Conservation (phyloP, 805 yeast genomes). For the Teunomyces aglyptinius region DNA sequence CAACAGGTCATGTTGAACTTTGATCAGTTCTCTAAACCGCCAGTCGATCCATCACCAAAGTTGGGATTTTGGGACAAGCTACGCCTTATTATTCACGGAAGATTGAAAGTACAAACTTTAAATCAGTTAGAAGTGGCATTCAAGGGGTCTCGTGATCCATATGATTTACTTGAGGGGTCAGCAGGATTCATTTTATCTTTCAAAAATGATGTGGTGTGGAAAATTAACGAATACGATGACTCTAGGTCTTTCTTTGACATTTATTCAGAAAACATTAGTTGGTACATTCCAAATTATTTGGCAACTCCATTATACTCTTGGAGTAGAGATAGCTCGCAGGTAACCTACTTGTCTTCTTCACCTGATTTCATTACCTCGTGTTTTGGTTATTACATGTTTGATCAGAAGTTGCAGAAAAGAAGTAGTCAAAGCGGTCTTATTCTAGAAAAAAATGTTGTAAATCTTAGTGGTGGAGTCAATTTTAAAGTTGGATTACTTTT, state of each 20-base stretch:
- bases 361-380: constrained; percentile 43
- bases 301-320: constrained; percentile 52
- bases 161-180: constrained; percentile 58
- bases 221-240: constrained; percentile 64
- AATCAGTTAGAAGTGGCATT: constrained; percentile 55
- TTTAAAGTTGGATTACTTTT: constrained; percentile 58
- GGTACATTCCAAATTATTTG: constrained; percentile 75
- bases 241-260: constrained; percentile 67
- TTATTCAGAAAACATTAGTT: constrained; percentile 57
- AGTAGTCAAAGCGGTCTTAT: constrained; percentile 5
- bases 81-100: constrained; percentile 73
- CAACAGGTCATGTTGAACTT: constrained; percentile 75
- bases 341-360: constrained; percentile 48
- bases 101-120: constrained; percentile 47
- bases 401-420: constrained; percentile 7
- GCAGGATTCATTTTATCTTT: constrained; percentile 81
- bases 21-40: constrained; percentile 86
- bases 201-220: constrained; percentile 56
- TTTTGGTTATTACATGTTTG: constrained; percentile 48
- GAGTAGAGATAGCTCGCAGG: constrained; percentile 48
- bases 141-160: constrained; percentile 81
- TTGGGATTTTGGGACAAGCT: constrained; percentile 94
- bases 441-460: constrained; percentile 55
- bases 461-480: constrained; percentile 58
- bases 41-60: constrained; percentile 79